Conservation (phyloP, 2,329 filamentous ascomycete genomes). For the Metarhizium rileyi region DNA sequence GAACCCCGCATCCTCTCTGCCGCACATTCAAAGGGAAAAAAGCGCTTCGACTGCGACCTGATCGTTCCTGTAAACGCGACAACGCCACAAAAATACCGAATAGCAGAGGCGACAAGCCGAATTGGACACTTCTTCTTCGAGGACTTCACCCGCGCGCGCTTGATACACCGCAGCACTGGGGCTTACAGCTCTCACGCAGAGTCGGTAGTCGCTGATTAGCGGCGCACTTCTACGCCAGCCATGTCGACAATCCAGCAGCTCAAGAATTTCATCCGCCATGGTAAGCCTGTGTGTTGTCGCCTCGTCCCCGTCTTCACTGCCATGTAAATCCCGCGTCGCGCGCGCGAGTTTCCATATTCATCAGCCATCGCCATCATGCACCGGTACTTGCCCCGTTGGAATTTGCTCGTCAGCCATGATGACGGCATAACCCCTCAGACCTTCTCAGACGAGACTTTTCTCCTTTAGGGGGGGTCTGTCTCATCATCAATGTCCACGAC, state of each 20-base stretch:
- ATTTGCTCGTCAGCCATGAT: constrained; percentile 4
- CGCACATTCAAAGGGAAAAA: neutral
- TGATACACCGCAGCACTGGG: neutral
- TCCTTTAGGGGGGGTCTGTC: too few species aligned
- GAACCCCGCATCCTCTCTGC: neutral
- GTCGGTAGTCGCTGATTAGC: constrained; percentile 11
- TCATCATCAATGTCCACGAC: neutral
- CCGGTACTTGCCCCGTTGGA: too few species aligned
- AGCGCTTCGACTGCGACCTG: neutral
- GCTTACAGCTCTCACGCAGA: neutral
- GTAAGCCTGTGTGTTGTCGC: constrained; percentile 28
- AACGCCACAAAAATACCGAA: neutral
- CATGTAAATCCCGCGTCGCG: neutral
- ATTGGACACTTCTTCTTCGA: neutral
- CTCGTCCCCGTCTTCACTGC: neutral
- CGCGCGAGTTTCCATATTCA: neutral
- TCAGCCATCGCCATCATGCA: too few species aligned
- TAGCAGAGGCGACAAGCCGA: neutral
- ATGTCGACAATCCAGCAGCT: constrained; percentile 83
- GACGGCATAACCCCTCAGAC: constrained; percentile 4
- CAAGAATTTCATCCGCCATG: constrained; percentile 97
- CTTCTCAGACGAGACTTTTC: neutral
- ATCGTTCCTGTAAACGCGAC: neutral
- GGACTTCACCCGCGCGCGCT: neutral
- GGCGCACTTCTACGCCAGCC: constrained; percentile 11